Base-by-base conservation (phyloP, 176 grass and related monocot genomes). In the Triticum timopheevii region DNA sequence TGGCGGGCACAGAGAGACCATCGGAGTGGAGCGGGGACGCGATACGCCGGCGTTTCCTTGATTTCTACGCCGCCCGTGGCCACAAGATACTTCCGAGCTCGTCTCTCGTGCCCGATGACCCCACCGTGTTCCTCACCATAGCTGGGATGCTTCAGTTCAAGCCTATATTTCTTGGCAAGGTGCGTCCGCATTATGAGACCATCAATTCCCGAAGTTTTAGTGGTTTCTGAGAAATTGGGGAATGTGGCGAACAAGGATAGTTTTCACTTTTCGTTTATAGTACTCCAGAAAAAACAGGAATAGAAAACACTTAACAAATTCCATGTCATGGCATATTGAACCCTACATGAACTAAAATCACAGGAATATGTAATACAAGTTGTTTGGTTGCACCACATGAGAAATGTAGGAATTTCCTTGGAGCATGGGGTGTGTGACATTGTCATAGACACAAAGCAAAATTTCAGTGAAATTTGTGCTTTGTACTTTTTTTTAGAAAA, bases 91-190 rank as follows among this genome's bases (percentile, higher is more conserved):
- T 98, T 24, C 96, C 92, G 5, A 95, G 96, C 84, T 92, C 96
- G 2, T 95, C 96, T 1, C 96, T 98, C 19, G 96, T 98, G 66
- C 96, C 96, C 0, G 93, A 98, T 65, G 96, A 98, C 70, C 96
- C 93, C 4, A 95, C 93, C 1, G 93, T 98, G 84, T 83, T 98
- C 19, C 91, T 98, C 80, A 98, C 96, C 52, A 98, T 98, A 25
- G 96, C 96, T 10, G 96, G 96, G 39, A 98, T 98, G 96, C 96
- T 98, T 81, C 96, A 98, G 78, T 98, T 98, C 89, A 98, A 98
- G 81, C 96, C 96, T 78, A 90, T 98, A 80, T 98, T 98, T 90
- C 93, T 98, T 8, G 93, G 96, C 36, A 98, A 98, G 93, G 96
- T 94, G 73, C 35, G 76, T 56, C 66, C 1, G 4, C 27, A 15